A percentile compares a stretch with the other conserved stretches of the same genome.
phyloP scores from a whole-genome alignment of 192 early-diverging fungal species.

The Backusella westeae region DNA sequence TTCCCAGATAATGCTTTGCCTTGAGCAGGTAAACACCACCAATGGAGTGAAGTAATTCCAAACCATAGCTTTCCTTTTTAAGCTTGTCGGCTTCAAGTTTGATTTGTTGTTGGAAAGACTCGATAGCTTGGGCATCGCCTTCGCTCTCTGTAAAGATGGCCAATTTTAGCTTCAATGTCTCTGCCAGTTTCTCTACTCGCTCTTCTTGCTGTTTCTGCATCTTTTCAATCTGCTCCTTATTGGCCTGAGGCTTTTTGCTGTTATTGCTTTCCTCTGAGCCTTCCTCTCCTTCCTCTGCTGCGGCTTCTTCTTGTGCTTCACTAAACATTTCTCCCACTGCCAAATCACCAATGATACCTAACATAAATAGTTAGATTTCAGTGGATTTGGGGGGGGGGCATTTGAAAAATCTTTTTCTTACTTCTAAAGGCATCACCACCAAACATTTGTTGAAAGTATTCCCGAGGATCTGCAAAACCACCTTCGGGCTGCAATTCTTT shows the following conservation, averaged over 20 bases:
- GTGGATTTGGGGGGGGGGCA: conserved; percentile 6
- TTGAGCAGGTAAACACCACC: conserved; percentile 79
- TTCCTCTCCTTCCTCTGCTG: conserved; percentile 34
- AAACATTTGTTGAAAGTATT: conserved; percentile 87
- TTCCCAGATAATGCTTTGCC: conserved; percentile 64
- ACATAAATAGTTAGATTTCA: no score
- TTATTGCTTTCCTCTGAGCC: conserved; percentile 39
- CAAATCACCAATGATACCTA: conserved; percentile 84
- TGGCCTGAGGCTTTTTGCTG: conserved; percentile 33
- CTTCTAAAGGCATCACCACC: conserved; percentile 75
- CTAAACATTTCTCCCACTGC: conserved; percentile 61
- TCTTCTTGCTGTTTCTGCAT: conserved; percentile 50
- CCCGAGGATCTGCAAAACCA: conserved; percentile 65
- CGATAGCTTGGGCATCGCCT: conserved; percentile 11
- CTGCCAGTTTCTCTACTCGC: conserved; percentile 60
- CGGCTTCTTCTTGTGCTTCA: conserved; percentile 32
- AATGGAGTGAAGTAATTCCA: conserved; percentile 82
- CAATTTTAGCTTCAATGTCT: conserved; percentile 58
- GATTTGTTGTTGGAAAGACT: conserved; percentile 59
- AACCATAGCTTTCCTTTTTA: conserved; percentile 78
- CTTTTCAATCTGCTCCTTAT: conserved; percentile 54
- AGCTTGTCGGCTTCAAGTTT: conserved; percentile 73
- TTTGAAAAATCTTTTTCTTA: background rate
- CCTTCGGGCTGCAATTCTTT: conserved; percentile 47
- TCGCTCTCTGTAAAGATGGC: conserved; percentile 56